Evolutionary conservation across 1,139 yeast species (phyloP), one percentile per base, ranked within the genome.

Genomic region (Hemisphaericaspora xylanilytica): DNA sequence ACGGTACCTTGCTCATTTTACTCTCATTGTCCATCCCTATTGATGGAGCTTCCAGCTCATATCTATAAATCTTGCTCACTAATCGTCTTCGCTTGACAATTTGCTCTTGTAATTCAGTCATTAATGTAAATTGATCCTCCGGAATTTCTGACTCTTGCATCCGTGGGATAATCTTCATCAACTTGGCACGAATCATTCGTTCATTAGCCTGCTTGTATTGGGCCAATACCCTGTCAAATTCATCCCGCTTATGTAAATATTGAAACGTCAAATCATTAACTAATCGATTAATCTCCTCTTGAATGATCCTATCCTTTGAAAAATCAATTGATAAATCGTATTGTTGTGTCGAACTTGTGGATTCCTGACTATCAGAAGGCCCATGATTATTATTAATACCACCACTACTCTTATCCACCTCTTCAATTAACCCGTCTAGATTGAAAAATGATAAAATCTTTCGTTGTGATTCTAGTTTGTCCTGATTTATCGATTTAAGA

Each of bases 191-290:
- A 9, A 28, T 10, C 8, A 13, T 10, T 13, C 22, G 15, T 15
- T 28, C 20, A 17, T 32, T 31, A 7, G 41, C 16, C 4, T n/a
- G 17, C 16, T 48, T 47, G 43, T 53, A 64, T 21, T 51, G 47
- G 8, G 33, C 13, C 20, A 55, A 35, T 12, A 50, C 48, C 28
- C 44, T 43, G 3, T 51, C 53, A 16, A 66, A 50, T 36, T 68
- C 70, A 26, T 69, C 67, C 41, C 53, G 53, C 40, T 61, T 56
- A 36, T 63, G 66, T 32, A 70, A 50, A 13, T 53, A 52, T 47
- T 67, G 75, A 42, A 58, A 71, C 11, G 67, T 56, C 40, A 70
- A 55, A 47, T 71, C 77, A 43, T 70, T 70, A 22, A 63, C 50
- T 32, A 71, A 54, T 24, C 75, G 51, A 40, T 58, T 56, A 17